phyloP scores from a whole-genome alignment of 23 red algal species.

The Cyanidiococcus yangmingshanensis region DNA sequence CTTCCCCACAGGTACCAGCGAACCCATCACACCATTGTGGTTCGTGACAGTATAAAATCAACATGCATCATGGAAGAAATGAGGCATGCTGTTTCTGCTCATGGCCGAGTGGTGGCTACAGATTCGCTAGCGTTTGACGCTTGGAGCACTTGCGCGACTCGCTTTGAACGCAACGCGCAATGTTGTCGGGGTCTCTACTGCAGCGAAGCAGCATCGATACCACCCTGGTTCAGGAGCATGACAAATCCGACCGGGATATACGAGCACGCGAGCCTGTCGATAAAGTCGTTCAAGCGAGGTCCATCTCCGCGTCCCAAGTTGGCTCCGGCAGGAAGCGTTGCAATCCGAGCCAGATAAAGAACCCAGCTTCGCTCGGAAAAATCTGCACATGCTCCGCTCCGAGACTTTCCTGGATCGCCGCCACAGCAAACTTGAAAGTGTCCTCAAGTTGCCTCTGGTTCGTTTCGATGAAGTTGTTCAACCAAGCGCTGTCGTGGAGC shows the following conservation, averaged over 20 bases:
- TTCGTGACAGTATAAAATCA: too few relatives aligned
- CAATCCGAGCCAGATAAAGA: constrained; percentile 31
- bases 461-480: constrained; percentile 4
- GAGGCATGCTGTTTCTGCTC: too few relatives aligned
- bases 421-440: background rate
- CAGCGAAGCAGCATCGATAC: constrained; percentile 35
- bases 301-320: constrained; percentile 13
- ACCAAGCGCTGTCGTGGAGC: background rate
- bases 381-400: background rate
- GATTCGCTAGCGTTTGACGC: too few relatives aligned
- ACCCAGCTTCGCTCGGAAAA: constrained; percentile 27
- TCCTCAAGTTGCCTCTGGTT: constrained; percentile 14
- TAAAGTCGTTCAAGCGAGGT: background rate
- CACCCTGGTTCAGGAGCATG: constrained; percentile 25
- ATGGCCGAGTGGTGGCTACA: too few relatives aligned
- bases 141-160: background rate
- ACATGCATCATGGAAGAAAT: too few relatives aligned
- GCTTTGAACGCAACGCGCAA: background rate
- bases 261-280: constrained; percentile 21
- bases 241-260: constrained; percentile 26
- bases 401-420: background rate
- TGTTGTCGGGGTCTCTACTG: background rate
- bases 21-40: too few relatives aligned
- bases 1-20: too few relatives aligned
- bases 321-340: background rate